Conservation (phyloP, 352 stramenopile species). For the Phytophthora multivora region DNA sequence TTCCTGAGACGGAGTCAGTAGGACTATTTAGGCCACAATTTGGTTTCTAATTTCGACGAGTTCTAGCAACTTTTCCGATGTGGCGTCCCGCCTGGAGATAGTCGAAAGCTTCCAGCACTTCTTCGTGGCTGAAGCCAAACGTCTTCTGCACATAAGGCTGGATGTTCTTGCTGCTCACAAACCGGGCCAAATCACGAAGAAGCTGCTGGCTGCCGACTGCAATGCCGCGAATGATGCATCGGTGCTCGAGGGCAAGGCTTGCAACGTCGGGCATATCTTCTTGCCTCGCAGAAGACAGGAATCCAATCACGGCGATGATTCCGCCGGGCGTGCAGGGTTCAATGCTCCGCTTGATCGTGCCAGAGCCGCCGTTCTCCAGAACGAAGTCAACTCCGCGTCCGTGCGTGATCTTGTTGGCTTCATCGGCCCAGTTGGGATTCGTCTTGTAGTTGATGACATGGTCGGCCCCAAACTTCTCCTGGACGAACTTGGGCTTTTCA, state of each 20-base stretch:
- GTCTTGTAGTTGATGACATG: constrained; percentile 15
- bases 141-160: constrained; percentile 13
- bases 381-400: constrained; percentile 1
- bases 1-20: no score
- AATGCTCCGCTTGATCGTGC: constrained; percentile 4
- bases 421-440: neutral
- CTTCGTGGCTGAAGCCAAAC: constrained; percentile 4
- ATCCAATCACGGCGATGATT: constrained; percentile 3
- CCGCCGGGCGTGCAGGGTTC: neutral
- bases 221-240: constrained; percentile 7
- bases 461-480: constrained; percentile 6
- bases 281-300: constrained; percentile 4
- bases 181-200: neutral
- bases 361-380: constrained; percentile 6
- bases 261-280: constrained; percentile 4
- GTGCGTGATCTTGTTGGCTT: constrained; percentile 1
- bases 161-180: constrained; percentile 4
- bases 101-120: neutral
- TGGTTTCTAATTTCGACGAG: no score
- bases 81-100: constrained; percentile 5
- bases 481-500: constrained; percentile 9
- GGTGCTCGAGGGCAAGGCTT: neutral
- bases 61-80: constrained; percentile 10
- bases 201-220: neutral
- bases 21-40: no score